These are phyloP conservation scores for Aethionema arabicum DNA, from an alignment of 345 rosid species.

Conservation along the genomic window DNA sequence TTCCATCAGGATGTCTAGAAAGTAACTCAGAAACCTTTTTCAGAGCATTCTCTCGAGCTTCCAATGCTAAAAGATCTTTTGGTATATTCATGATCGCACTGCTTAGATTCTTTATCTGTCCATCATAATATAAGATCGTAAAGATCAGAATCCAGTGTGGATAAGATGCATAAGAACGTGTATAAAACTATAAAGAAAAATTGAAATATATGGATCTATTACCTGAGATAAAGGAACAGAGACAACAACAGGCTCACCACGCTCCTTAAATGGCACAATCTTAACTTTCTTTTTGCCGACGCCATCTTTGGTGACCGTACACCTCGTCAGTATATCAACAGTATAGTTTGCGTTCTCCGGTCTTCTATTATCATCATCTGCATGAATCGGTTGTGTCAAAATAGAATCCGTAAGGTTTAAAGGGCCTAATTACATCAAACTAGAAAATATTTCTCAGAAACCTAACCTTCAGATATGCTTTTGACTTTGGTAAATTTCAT, in stretches of 20 bases:
- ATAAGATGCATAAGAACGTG: slow-evolving; percentile 8
- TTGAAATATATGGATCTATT: background rate
- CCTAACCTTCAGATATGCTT: slow-evolving; percentile 62
- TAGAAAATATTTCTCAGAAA: slow-evolving; percentile 10
- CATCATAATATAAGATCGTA: slow-evolving; percentile 31
- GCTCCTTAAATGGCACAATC: slow-evolving; percentile 60
- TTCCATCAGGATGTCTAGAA: slow-evolving; percentile 67
- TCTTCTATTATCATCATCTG: slow-evolving; percentile 70
- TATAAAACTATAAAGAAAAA: slow-evolving; percentile 3
- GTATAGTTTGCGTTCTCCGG: slow-evolving; percentile 76
- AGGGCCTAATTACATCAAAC: slow-evolving; percentile 4
- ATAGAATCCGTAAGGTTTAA: slow-evolving; percentile 7
- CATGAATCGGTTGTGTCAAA: slow-evolving; percentile 26
- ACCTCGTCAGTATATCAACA: slow-evolving; percentile 83
- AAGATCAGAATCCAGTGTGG: slow-evolving; percentile 7
- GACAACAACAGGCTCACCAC: slow-evolving; percentile 82
- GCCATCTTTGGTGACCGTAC: slow-evolving; percentile 63
- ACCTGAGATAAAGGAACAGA: slow-evolving; percentile 80
- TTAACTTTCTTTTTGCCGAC: slow-evolving; percentile 58
- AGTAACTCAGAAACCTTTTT: slow-evolving; percentile 81
- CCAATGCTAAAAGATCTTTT: slow-evolving; percentile 78
- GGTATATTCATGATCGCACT: slow-evolving; percentile 73
- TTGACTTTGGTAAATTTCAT: slow-evolving; percentile 72
- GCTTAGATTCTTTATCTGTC: slow-evolving; percentile 74
- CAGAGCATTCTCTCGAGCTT: slow-evolving; percentile 87